Evolutionary conservation across 495 filamentous ascomycete genomes (phyloP).

Genomic region (Neurospora discreta): DNA sequence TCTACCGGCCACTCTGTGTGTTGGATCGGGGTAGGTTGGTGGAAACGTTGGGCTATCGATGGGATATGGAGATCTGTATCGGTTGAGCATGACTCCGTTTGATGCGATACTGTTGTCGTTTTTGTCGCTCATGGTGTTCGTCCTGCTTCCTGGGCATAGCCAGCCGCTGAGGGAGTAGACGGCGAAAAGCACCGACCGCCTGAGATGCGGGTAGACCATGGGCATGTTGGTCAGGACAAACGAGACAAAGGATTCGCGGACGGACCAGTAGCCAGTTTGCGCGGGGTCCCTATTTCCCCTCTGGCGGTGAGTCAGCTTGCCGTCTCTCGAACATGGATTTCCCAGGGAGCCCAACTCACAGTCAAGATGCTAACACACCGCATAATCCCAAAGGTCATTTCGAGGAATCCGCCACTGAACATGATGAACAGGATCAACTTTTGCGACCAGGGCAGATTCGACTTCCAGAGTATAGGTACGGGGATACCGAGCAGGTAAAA

Average conservation of each 20-base stretch:
- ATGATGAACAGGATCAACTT: slow-evolving; percentile 45
- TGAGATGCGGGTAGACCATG: slow-evolving; percentile 46
- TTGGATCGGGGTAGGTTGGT: neutral
- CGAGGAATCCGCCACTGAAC: slow-evolving; percentile 48
- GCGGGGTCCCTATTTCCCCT: slow-evolving; percentile 33
- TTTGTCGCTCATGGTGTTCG: neutral
- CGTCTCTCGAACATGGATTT: neutral
- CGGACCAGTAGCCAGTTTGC: slow-evolving; percentile 51
- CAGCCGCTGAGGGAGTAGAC: slow-evolving; percentile 4
- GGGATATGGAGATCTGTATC: neutral
- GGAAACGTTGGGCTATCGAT: neutral
- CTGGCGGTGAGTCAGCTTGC: slow-evolving; percentile 1
- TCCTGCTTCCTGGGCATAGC: neutral
- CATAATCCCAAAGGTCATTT: slow-evolving; percentile 48
- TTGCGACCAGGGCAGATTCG: slow-evolving; percentile 37
- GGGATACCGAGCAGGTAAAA: slow-evolving; percentile 47
- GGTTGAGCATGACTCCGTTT: neutral
- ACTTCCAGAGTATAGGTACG: slow-evolving; percentile 43
- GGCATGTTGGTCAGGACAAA: slow-evolving; percentile 49
- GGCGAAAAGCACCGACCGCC: neutral
- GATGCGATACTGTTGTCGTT: neutral
- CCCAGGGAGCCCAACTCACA: slow-evolving; percentile 17
- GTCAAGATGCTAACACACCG: slow-evolving; percentile 49
- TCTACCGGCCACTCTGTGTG: neutral
- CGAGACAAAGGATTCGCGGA: slow-evolving; percentile 52